A percentile compares a stretch with the other conserved stretches of the same genome.
Evolutionary conservation across 805 yeast species (phyloP).

Genomic region (Starmerella bombicola): DNA sequence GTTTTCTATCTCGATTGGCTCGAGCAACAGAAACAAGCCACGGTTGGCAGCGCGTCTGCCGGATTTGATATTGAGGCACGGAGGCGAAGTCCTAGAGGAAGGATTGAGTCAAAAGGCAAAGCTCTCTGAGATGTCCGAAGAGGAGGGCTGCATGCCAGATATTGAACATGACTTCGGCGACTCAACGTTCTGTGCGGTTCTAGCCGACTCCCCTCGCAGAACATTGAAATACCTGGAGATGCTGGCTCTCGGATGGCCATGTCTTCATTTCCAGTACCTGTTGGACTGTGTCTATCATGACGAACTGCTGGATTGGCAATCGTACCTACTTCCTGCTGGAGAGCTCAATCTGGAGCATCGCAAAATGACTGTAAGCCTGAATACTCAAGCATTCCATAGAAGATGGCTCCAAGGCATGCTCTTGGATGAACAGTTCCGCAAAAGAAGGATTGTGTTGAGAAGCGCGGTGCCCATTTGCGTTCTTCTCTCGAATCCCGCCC

Average conservation of each 20-base stretch:
- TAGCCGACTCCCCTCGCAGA: conserved; percentile 47
- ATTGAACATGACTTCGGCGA: conserved; percentile 8
- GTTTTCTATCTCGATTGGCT: conserved; percentile 6
- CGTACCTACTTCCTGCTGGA: conserved; percentile 63
- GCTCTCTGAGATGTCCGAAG: neutral
- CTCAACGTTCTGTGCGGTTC: conserved; percentile 49
- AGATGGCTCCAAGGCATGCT: conserved; percentile 17
- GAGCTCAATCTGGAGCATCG: conserved; percentile 36
- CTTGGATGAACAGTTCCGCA: conserved; percentile 23
- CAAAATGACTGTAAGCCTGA: conserved; percentile 22
- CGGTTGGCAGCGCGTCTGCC: neutral
- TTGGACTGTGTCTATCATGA: conserved; percentile 34
- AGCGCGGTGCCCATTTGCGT: conserved; percentile 21
- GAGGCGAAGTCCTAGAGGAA: conserved; percentile 9
- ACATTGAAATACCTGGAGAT: conserved; percentile 69
- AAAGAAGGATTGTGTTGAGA: conserved; percentile 16
- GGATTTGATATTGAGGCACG: conserved; percentile 2
- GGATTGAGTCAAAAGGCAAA: conserved; percentile 7
- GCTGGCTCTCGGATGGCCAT: conserved; percentile 77
- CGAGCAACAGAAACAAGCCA: neutral
- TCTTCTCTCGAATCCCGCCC: neutral
- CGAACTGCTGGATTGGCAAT: conserved; percentile 34
- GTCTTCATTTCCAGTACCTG: conserved; percentile 45
- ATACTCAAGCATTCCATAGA: conserved; percentile 19
- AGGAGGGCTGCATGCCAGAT: conserved; percentile 8